Evolutionary conservation across 2,329 filamentous ascomycete genomes (phyloP).

Genomic region (Chalaropsis ovoidea): DNA sequence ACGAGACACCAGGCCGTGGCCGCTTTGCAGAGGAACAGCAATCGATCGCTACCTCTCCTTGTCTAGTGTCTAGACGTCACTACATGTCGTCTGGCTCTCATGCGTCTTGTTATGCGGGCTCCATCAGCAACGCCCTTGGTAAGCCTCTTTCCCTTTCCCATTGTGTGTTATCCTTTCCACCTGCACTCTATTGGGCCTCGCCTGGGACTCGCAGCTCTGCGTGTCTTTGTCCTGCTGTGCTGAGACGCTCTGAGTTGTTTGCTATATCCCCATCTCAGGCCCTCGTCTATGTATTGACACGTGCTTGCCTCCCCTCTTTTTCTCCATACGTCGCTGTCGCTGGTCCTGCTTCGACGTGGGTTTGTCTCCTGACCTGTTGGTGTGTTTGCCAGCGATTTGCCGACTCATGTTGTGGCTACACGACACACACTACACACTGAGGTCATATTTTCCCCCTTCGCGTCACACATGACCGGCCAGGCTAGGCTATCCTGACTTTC

Average conservation of each 20-base stretch:
- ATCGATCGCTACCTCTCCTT: no score
- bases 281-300: conserved; percentile 3
- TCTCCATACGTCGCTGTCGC: background rate
- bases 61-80: no score
- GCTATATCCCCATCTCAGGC: background rate
- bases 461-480: background rate
- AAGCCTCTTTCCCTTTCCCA: background rate
- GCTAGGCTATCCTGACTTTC: conserved; percentile 5
- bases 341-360: background rate
- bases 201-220: background rate
- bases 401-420: background rate
- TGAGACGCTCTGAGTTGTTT: background rate
- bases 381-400: background rate
- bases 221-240: background rate
- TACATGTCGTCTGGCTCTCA: no score
- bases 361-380: background rate
- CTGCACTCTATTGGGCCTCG: background rate
- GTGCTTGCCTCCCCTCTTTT: background rate
- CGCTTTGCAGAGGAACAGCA: no score
- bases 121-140: background rate
- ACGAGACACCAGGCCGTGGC: no score
- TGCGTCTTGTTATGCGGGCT: no score
- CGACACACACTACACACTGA: background rate
- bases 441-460: background rate
- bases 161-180: no score